Evolutionary conservation across 2,329 filamentous ascomycete genomes (phyloP), one percentile per base, ranked within the genome.

Genomic region (Lasiodiplodia citricola): DNA sequence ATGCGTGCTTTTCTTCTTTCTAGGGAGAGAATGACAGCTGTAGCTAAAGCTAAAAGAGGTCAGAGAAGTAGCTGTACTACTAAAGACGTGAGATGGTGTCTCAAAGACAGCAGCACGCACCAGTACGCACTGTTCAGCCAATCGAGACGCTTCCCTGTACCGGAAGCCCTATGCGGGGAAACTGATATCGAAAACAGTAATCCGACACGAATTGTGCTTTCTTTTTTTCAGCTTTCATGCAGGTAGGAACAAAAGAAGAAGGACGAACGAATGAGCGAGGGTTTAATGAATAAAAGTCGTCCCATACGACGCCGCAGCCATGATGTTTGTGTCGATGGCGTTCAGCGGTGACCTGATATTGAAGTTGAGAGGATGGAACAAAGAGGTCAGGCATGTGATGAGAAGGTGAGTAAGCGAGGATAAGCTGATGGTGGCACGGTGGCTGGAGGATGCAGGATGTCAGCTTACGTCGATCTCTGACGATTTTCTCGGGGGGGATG

Each of bases 401-500:
- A 18, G 37, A 23, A 13, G 3, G 41, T 35, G 25, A 50, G 41
- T 62, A 62, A 62, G 58, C 58, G 23, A 16, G 58, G 21, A 51
- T 62, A 62, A 62, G 58, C 58, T 44, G 58, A 62, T 62, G 23
- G 28, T 38, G 14, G 57, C 37, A 60, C 47, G n/a, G 25, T 25
- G 16, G 38, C 57, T 25, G 23, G 16, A n/a, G 25, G 38, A 21
- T 31, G 23, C 41, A n/a, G 41, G 7, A n/a, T 13, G 47, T 64
- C 60, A 64, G 60, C 60, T 64, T 64, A 64, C 21, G 60, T 13
- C 60, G 60, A 64, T 64, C 28, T 51, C 28, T 52, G 44, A n/a
- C 28, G 57, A 41, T 51, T 44, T 21, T 21, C 16, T 16, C 57
- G 23, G 23, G 57, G 57, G 31, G 11, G 16, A 23, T n/a, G 57